Evolutionary conservation across 257 asterid genomes (phyloP), one percentile per base, ranked within the genome.

Genomic region (Solanum phureja): DNA sequence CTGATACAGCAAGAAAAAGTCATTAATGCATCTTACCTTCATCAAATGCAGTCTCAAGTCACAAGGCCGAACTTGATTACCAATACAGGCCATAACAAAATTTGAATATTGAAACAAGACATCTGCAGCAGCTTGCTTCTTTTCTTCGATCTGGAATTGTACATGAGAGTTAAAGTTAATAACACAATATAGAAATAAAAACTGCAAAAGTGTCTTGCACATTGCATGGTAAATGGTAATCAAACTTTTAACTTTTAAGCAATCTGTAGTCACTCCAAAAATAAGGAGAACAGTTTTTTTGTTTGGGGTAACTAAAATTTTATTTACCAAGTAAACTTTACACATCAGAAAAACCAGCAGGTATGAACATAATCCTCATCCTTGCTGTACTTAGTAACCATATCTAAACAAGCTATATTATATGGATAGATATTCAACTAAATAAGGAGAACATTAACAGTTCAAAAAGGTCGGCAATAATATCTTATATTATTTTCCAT

Each of bases 51-150:
- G 86, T 92, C 98, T 94, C 46, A 96, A 81, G 92, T 96, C 99
- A 86, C 99, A 96, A 34, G 99, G 99, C 44, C 98, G 95, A 84
- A 89, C 95, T 90, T 93, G 98, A 90, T 93, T 92, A 33, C 99
- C 99, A 44, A 96, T 91, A 86, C 95, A 94, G 1, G 94, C 98
- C 93, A 95, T 90, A 40, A 93, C 98, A 91, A 96, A 96, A 86
- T 90, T 94, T 71, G 99, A 96, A 91, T 96, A 96, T 35, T 94
- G 93, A 90, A 92, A 94, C 92, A 95, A 83, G 83, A 94, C 99
- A 93, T 96, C 98, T 27, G 98, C 96, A 87, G 99, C 98, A 88
- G 99, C 98, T 92, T 96, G 98, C 94, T 93, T 96, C 94, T 93
- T 94, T 88, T 94, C 98, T 88, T 94, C 99, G 88, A 73, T 88